Evolutionary conservation across 2,329 filamentous ascomycete genomes (phyloP), one percentile per base, ranked within the genome.

Genomic region (Rutstroemia sp.): DNA sequence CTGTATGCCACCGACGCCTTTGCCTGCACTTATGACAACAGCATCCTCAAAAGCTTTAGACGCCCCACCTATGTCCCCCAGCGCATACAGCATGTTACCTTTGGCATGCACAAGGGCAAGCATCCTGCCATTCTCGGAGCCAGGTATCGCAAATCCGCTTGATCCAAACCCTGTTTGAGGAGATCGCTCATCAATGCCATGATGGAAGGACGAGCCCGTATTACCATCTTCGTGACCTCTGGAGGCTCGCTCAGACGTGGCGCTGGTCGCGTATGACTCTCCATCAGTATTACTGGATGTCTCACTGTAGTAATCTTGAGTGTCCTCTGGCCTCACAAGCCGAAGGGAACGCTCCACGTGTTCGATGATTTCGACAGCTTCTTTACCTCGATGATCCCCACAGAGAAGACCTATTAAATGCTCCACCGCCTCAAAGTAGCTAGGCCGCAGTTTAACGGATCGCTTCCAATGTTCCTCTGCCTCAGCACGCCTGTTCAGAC

Each of bases 71-170:
- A 94, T 88, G 62, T 96, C 87, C 47, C 92, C 92, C 30, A 95
- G 75, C 25, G 89, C 84, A 72, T 99, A 99, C 1, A 97, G 78
- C 87, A 97, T 95, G 61, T 97, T 97, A n/a, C 92, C 94, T 71
- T 97, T 99, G 19, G 92, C 92, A 72, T 99, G 94, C 42, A 97
- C 84, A 16, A 99, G 78, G n/a, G 91, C 88, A 46, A 99, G 79
- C 66, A 99, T 90, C 58, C 94, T 83, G 8, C 92, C 94, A 68
- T 96, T 97, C 63, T 99, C 94, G 45, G 81, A 83, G 2, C 87
- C 91, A 5, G 91, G 81, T 45, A 99, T 85, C 14, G 84, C 81
- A 70, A 95, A 97, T 16, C 91, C 92, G 70, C 89, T 94, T 4
- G 86, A 86, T 1, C 84, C 87, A 67, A 87, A 91, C 0, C 86